These are phyloP conservation scores for Arabidopsis arenosa DNA, from an alignment of 345 rosid genomes.

Conservation along the genomic window DNA sequence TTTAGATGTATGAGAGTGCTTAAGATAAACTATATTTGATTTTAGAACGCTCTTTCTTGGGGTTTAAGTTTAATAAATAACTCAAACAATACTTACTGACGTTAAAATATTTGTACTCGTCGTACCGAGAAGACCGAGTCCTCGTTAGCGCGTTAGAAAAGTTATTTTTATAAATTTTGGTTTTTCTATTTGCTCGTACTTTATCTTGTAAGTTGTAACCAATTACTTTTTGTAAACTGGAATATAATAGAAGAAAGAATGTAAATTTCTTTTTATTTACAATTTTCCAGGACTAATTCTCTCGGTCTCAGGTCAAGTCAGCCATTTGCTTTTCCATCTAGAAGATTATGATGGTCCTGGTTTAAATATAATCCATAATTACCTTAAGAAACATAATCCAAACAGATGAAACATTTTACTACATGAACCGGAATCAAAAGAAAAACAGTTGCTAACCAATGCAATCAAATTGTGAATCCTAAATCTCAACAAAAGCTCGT, in stretches of 20 bases:
- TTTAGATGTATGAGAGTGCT: not conserved
- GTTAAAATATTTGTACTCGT: slow-evolving; percentile 32
- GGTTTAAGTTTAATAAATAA: not conserved
- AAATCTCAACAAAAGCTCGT: not conserved
- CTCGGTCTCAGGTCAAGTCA: slow-evolving; percentile 34
- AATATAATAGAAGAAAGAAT: not conserved
- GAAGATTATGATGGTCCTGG: slow-evolving; percentile 30
- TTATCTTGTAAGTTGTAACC: slow-evolving; percentile 10
- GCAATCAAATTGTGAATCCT: not conserved
- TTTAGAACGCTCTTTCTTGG: not conserved
- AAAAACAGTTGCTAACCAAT: not conserved
- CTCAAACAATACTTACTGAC: slow-evolving; percentile 9
- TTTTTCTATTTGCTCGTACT: not conserved
- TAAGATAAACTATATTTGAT: not conserved
- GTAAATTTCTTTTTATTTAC: not conserved
- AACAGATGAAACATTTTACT: not conserved
- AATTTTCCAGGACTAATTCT: not conserved
- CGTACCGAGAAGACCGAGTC: slow-evolving; percentile 36
- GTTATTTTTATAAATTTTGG: not conserved
- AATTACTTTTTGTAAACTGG: not conserved
- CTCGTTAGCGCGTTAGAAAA: slow-evolving; percentile 41
- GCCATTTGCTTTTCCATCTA: slow-evolving; percentile 35
- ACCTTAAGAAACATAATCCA: slow-evolving; percentile 4
- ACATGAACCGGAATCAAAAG: not conserved
- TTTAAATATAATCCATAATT: not conserved